phyloP scores from a whole-genome alignment of 176 grass and related monocot species.

The Tuctoria greenei region DNA sequence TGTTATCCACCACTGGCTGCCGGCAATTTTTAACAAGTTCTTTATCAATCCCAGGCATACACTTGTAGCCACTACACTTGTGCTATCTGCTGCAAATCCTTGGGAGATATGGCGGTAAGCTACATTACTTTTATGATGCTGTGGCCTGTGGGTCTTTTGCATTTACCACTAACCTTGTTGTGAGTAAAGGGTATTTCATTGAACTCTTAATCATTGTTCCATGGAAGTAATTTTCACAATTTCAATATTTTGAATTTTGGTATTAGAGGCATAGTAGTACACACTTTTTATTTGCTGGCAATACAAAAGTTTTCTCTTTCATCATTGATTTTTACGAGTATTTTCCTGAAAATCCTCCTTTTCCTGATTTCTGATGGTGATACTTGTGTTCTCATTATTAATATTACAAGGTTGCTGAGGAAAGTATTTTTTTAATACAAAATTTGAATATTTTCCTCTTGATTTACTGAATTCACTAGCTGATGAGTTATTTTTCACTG shows the following conservation, averaged over 20 bases:
- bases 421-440: not conserved
- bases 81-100: constrained; percentile 95
- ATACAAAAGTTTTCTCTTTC: constrained; percentile 3
- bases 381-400: not conserved
- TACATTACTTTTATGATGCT: not conserved
- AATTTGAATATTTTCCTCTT: no score
- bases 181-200: constrained; percentile 9
- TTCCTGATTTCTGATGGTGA: not conserved
- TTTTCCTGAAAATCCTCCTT: not conserved
- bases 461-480: not conserved
- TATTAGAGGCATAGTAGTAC: not conserved
- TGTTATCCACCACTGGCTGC: not conserved
- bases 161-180: not conserved
- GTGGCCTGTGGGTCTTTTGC: constrained; percentile 18
- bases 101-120: constrained; percentile 97
- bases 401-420: not conserved
- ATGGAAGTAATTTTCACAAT: not conserved
- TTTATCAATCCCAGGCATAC: constrained; percentile 66
- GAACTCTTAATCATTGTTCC: constrained; percentile 16
- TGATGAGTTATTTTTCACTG: constrained; percentile 7
- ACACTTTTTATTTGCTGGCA: constrained; percentile 5
- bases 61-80: constrained; percentile 99
- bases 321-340: not conserved
- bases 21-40: constrained; percentile 24
- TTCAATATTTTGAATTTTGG: constrained; percentile 13